Conservation (phyloP, 805 yeast genomes). For the Candida adriatica region DNA sequence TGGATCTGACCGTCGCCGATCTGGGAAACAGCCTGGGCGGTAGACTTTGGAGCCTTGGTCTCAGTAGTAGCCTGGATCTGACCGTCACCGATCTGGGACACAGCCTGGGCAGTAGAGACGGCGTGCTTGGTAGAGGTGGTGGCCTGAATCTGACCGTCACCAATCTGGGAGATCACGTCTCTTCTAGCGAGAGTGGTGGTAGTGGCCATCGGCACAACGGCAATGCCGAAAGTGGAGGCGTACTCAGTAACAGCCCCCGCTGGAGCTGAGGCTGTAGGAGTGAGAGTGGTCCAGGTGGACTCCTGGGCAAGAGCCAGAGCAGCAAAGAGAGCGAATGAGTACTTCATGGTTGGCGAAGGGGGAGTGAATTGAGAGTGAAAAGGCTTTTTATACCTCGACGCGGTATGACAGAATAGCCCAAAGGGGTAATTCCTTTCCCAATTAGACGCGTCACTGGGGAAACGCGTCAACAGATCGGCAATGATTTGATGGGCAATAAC, state of each 20-base stretch:
- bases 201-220: constrained; percentile 29
- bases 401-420: too few relatives aligned
- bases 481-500: too few relatives aligned
- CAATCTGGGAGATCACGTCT: constrained; percentile 46
- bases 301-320: too few relatives aligned
- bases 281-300: constrained; percentile 38
- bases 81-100: constrained; percentile 35
- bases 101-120: constrained; percentile 25
- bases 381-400: too few relatives aligned
- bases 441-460: too few relatives aligned
- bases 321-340: too few relatives aligned
- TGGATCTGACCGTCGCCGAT: constrained; percentile 20
- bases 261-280: constrained; percentile 32
- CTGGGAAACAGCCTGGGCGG: constrained; percentile 22
- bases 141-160: constrained; percentile 58
- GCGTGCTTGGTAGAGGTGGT: constrained; percentile 32
- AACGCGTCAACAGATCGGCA: too few relatives aligned
- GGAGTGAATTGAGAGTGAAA: too few relatives aligned
- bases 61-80: constrained; percentile 45
- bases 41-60: constrained; percentile 26
- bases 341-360: too few relatives aligned
- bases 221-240: constrained; percentile 35
- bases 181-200: constrained; percentile 30
- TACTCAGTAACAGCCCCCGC: constrained; percentile 31
- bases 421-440: too few relatives aligned